Base-by-base conservation (phyloP, 164 flowering plant species). In the Sextonia rubra region DNA sequence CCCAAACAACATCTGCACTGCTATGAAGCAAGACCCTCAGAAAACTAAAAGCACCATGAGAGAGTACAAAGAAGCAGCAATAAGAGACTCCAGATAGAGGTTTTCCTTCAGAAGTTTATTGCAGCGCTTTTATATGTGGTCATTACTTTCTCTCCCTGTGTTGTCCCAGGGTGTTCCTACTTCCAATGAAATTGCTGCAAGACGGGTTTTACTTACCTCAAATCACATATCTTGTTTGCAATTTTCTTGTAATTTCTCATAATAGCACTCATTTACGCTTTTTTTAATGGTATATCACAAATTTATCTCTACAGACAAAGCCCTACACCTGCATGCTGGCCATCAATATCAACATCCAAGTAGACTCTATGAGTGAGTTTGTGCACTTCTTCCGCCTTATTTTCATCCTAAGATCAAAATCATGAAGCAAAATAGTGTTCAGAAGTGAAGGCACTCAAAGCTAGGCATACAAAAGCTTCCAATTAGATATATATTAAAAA, bases 281-380 rank as follows among this genome's bases (percentile, higher is more conserved):
- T 37, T 32, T 37, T 37, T 37, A 37, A 32, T 32, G 44, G 1
- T 37, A 37, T 37, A 7, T 8, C 44, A 23, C 17, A 12, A 12
- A 17, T 9, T 25, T 25, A n/a, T 61, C 24, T 23, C 25, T 61
- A 61, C 22, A 61, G 27, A 61, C 22, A 9, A 22, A 61, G 27
- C 24, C 8, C 20, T 18, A 5, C 88, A 95, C 99, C 99, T 75
- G 86, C 63, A 29, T 85, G 91, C 29, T 95, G 99, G 26, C 81
- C 87, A 62, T 87, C 97, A 67, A 92, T 90, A 81, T 92, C 96
- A 71, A 92, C 87, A 82, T 95, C 99, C 84, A 95, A 78, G 82
- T 80, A 95, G 30, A 95, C 97, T 77, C 97, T 86, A 68, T 92
- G 99, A 24, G 99, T 95, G 72, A 95, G 86, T 79, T 90, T 94